Evolutionary conservation across 2,329 filamentous ascomycete genomes (phyloP).

Genomic region (Chaetomium sp.): DNA sequence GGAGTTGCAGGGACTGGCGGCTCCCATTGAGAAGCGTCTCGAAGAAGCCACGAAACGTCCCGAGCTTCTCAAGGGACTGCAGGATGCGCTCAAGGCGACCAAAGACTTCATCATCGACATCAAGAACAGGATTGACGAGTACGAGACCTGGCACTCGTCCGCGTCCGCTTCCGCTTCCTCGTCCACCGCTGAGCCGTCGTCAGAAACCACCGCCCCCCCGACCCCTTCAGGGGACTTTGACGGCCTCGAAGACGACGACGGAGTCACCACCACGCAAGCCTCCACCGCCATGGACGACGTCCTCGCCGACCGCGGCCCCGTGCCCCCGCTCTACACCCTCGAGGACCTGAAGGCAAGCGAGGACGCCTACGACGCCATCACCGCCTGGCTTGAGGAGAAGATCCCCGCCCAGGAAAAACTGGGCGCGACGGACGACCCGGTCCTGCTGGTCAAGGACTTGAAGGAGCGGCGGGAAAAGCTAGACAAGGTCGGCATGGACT

Average conservation of each 20-base stretch:
- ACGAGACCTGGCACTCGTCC: slow-evolving; percentile 55
- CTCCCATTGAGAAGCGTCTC: slow-evolving; percentile 68
- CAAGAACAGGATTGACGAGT: slow-evolving; percentile 61
- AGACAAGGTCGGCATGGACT: slow-evolving; percentile 61
- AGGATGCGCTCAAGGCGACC: slow-evolving; percentile 65
- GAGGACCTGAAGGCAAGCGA: slow-evolving; percentile 65
- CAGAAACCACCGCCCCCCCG: slow-evolving; percentile 37
- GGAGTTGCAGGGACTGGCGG: slow-evolving; percentile 68
- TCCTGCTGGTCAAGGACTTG: slow-evolving; percentile 66
- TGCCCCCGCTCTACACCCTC: slow-evolving; percentile 62
- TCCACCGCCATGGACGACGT: slow-evolving; percentile 38
- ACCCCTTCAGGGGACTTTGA: slow-evolving; percentile 54
- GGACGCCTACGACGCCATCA: slow-evolving; percentile 53
- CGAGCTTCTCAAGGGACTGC: slow-evolving; percentile 58
- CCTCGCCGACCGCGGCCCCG: slow-evolving; percentile 42
- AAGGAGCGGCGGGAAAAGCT: slow-evolving; percentile 63
- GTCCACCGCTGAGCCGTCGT: slow-evolving; percentile 20
- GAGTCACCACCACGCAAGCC: slow-evolving; percentile 28
- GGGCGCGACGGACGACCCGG: slow-evolving; percentile 63
- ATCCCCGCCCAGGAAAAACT: slow-evolving; percentile 65
- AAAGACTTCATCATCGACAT: slow-evolving; percentile 64
- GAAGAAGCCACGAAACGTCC: slow-evolving; percentile 68
- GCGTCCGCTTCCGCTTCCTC: slow-evolving; percentile 39
- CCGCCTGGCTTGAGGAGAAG: slow-evolving; percentile 70
- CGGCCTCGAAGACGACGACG: slow-evolving; percentile 68